Conservation (phyloP, 2,329 filamentous ascomycete genomes). For the Botryotinia narcissicola region DNA sequence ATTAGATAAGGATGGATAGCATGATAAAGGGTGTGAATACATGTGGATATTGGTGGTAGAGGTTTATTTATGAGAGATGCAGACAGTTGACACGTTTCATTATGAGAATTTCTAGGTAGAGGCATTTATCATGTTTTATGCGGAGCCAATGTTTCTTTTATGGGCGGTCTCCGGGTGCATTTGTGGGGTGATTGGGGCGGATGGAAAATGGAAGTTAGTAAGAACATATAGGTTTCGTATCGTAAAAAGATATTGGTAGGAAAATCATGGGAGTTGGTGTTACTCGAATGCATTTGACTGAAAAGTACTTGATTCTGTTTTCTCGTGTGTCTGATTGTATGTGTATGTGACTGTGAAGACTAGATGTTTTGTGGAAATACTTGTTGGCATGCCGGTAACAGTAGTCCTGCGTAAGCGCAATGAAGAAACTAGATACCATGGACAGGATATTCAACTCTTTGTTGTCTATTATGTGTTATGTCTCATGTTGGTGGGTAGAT, state of each 20-base stretch:
- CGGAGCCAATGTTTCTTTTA: slow-evolving; percentile 4
- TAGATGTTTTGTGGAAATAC: not conserved
- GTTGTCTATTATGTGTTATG: not conserved
- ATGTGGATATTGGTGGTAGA: not conserved
- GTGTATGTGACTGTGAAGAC: not conserved
- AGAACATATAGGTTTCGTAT: not conserved
- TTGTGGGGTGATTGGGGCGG: not conserved
- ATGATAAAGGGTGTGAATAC: not conserved
- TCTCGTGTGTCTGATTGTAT: not conserved
- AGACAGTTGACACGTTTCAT: not conserved
- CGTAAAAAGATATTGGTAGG: not conserved
- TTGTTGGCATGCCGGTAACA: not conserved
- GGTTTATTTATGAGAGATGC: not conserved
- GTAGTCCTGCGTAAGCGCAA: not conserved
- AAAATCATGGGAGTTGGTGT: slow-evolving; percentile 7
- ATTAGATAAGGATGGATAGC: not conserved
- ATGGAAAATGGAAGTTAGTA: not conserved
- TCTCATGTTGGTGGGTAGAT: not conserved
- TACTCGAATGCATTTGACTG: slow-evolving; percentile 5
- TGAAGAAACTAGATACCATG: not conserved
- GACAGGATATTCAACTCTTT: not conserved
- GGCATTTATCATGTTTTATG: slow-evolving; percentile 1
- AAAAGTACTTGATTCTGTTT: not conserved
- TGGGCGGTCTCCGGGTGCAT: slow-evolving; percentile 1
- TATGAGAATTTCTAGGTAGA: not conserved